These are phyloP conservation scores for Psilocybe azurescens DNA, from an alignment of 768 basidiomycete species.

Conservation along the genomic window DNA sequence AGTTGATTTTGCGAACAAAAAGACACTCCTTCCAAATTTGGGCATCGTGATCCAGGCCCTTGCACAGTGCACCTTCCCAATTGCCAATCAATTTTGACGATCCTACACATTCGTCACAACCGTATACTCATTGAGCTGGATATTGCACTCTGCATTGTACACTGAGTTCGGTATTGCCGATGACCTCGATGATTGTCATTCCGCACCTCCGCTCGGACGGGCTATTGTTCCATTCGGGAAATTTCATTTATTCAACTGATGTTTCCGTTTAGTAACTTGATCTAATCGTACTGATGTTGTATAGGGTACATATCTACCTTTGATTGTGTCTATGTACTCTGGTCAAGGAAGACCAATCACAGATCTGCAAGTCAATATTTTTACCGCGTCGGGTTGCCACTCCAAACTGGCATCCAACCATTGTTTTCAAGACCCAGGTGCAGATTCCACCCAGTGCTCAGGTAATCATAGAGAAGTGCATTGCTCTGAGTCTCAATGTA, in stretches of 20 bases:
- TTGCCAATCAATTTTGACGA: no score
- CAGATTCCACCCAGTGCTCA: background rate
- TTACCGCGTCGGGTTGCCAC: background rate
- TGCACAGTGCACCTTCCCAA: background rate
- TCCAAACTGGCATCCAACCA: background rate
- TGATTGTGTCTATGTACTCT: background rate
- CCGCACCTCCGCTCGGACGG: background rate
- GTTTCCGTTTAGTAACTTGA: no score
- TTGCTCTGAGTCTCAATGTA: no score
- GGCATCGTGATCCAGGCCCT: background rate
- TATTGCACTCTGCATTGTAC: no score
- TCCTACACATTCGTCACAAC: no score
- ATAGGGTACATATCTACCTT: background rate
- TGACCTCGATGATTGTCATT: background rate
- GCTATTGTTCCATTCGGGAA: background rate
- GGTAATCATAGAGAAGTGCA: no score
- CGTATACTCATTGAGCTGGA: no score
- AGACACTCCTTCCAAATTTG: background rate
- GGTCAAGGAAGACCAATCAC: background rate
- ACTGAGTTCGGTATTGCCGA: background rate
- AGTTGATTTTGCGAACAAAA: background rate
- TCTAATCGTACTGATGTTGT: background rate
- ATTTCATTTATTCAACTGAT: no score
- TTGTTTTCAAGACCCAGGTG: background rate
- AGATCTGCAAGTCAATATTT: background rate